A percentile compares a stretch with the other conserved stretches of the same genome.
These are phyloP conservation scores for Ustilago sp. DNA, from an alignment of 1,284 basidiomycete species.

Conservation along the genomic window DNA sequence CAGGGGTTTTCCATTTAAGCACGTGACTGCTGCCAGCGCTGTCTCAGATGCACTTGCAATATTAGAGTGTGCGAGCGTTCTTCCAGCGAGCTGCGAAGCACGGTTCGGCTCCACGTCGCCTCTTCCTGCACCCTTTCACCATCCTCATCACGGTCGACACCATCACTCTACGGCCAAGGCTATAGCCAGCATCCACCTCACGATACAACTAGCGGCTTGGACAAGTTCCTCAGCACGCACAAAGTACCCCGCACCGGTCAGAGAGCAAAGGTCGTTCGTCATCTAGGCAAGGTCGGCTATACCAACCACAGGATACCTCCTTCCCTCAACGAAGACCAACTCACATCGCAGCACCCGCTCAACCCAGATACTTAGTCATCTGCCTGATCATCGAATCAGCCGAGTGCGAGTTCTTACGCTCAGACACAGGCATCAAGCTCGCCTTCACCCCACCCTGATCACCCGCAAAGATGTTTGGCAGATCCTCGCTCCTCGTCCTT, in stretches of 20 bases:
- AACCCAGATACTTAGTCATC: too few species aligned
- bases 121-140: slow-evolving; percentile 9
- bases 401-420: neutral
- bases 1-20: neutral
- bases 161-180: neutral
- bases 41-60: slow-evolving; percentile 15
- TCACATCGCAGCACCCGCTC: too few species aligned
- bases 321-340: too few species aligned
- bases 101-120: slow-evolving; percentile 44
- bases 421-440: neutral
- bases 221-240: too few species aligned
- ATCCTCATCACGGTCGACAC: slow-evolving; percentile 13
- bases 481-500: slow-evolving; percentile 8
- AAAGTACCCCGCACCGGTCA: too few species aligned
- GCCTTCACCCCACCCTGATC: neutral
- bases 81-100: slow-evolving; percentile 23
- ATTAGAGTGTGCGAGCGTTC: slow-evolving; percentile 7
- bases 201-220: neutral
- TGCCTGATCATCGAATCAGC: too few species aligned
- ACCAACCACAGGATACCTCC: too few species aligned
- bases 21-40: slow-evolving; percentile 35
- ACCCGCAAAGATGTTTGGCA: slow-evolving; percentile 22
- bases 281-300: too few species aligned
- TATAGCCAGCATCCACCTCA: neutral
- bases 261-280: too few species aligned